Evolutionary conservation across 2,329 filamentous ascomycete genomes (phyloP), one percentile per base, ranked within the genome.

Genomic region (Sporothrix globosa): DNA sequence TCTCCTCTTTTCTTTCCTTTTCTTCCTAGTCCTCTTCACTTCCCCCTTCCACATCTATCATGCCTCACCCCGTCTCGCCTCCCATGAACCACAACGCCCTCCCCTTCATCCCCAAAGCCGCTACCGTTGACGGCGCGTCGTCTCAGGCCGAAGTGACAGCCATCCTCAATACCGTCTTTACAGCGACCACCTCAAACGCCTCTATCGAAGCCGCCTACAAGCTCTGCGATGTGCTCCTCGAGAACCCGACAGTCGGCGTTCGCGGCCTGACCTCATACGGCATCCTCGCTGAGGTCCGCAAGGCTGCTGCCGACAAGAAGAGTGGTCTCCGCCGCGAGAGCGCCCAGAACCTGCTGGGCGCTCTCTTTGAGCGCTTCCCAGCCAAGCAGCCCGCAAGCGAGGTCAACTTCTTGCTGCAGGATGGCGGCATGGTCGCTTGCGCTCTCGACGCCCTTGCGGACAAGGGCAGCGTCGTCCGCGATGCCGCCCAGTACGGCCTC

Each of bases 241-340:
- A 83, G 79, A 82, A 83, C 71, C 72, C 76, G 61, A 54, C 77
- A 52, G 82, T 87, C 72, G 86, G 86, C 74, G 83, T 83, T 76
- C 80, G 79, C 52, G 86, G 87, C 71, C 82, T 89, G 66, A 76
- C 80, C 50, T 76, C 82, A 65, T 88, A 88, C 76, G 85, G 85
- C 74, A 78, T 89, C 74, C 76, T 88, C 39, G 79, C 82, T 76
- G 85, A 87, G 78, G 74, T 88, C 73, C 87, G 84, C 78, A 88
- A 97, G 85, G 92, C 92, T 50, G 93, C 95, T 4, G 83, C 85
- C 76, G 93, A 98, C 83, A 99, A 98, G 89, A 99, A 99, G 86
- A 94, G 90, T 80, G 91, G 91, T 19, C 86, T 91, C 52, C 88
- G 88, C 76, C 88, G 95, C 76, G 96, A 99, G 83, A 93, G 93